phyloP scores from a whole-genome alignment of 352 stramenopile genomes.

The Globisporangium yorkense region DNA sequence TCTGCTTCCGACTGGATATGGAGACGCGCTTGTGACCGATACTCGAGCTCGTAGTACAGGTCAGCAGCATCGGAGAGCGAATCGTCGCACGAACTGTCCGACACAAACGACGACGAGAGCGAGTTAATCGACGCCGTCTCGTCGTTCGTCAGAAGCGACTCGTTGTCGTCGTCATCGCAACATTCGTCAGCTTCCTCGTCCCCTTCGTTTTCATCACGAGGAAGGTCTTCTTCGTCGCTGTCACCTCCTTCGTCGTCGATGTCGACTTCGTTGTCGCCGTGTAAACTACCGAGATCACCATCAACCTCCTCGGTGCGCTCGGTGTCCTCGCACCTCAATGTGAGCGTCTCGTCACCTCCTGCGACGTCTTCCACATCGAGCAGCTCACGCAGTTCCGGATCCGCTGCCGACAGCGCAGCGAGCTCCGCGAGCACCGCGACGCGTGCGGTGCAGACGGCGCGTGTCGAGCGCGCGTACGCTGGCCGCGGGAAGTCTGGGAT shows the following conservation, averaged over 20 bases:
- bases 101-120: conserved; percentile 14
- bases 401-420: background rate
- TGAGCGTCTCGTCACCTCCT: background rate
- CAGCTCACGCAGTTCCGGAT: background rate
- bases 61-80: conserved; percentile 4
- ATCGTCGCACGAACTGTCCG: conserved; percentile 13
- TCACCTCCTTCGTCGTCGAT: background rate
- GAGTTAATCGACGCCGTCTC: conserved; percentile 15
- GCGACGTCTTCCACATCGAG: background rate
- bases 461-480: conserved; percentile 7
- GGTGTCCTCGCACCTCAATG: background rate
- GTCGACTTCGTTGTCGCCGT: background rate
- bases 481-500: conserved; percentile 8
- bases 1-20: background rate
- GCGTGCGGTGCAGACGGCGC: background rate
- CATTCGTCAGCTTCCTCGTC: background rate
- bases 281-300: background rate
- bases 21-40: background rate
- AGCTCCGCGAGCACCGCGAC: background rate
- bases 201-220: background rate
- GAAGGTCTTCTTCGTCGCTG: background rate
- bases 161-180: conserved; percentile 2
- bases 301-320: background rate
- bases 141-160: conserved; percentile 9
- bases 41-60: conserved; percentile 14